phyloP scores from a whole-genome alignment of 2,329 filamentous ascomycete species.

The Ophiostoma angusticollis region DNA sequence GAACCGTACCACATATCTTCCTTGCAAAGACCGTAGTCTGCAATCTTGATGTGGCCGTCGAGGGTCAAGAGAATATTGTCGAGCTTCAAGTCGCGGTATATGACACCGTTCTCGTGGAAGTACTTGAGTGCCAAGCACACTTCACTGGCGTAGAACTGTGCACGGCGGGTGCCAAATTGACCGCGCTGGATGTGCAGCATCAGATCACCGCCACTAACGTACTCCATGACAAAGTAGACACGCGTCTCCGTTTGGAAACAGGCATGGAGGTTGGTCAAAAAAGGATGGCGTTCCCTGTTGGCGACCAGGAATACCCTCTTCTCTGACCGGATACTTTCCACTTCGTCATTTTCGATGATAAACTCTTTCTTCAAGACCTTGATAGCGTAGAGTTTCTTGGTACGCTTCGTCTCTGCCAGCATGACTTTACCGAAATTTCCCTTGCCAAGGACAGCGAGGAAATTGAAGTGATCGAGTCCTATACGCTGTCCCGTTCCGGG shows the following conservation, averaged over 20 bases:
- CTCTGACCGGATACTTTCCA: conserved; percentile 93
- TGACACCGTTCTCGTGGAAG: conserved; percentile 98
- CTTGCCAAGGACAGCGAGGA: conserved; percentile 93
- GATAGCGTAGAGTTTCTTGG: conserved; percentile 89
- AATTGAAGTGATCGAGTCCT: conserved; percentile 97
- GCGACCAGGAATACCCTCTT: conserved; percentile 95
- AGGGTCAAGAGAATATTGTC: conserved; percentile 84
- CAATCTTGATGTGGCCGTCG: conserved; percentile 97
- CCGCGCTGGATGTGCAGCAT: conserved; percentile 98
- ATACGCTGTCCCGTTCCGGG: conserved; percentile 71
- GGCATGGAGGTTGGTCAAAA: conserved; percentile 86
- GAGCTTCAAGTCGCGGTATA: conserved; percentile 94
- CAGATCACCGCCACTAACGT: conserved; percentile 93
- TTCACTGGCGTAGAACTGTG: conserved; percentile 97
- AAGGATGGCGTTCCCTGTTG: conserved; percentile 93
- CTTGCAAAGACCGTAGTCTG: conserved; percentile 96
- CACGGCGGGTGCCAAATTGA: conserved; percentile 88
- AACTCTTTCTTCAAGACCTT: conserved; percentile 99
- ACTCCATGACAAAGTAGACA: conserved; percentile 99
- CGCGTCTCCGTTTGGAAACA: conserved; percentile 98
- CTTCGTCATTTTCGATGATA: conserved; percentile 98
- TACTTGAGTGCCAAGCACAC: conserved; percentile 96
- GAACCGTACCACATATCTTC: conserved; percentile 99
- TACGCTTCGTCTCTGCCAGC: conserved; percentile 91
- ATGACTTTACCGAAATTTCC: conserved; percentile 99